A percentile compares a stretch with the other conserved stretches of the same genome.
These are phyloP conservation scores for Cyclotella sp. DNA, from an alignment of 108 stramenopile species.

Conservation along the genomic window DNA sequence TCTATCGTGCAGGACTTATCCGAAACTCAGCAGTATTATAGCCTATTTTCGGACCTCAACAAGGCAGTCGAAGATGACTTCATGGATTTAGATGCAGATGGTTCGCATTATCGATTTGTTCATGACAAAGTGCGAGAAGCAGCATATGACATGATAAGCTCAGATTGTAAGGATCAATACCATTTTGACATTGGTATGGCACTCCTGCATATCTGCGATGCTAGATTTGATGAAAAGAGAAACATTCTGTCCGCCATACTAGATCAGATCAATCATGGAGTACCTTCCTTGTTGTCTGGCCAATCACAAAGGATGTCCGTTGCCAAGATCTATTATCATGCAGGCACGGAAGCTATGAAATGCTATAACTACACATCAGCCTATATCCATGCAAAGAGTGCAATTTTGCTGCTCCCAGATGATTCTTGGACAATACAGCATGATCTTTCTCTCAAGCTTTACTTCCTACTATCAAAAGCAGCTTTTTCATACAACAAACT, in stretches of 20 bases:
- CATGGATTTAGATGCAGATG: slow-evolving; percentile 25
- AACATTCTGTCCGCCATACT: neutral
- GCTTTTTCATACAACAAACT: slow-evolving; percentile 2
- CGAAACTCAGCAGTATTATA: neutral
- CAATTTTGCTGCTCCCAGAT: neutral
- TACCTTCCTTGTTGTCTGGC: neutral
- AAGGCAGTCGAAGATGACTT: slow-evolving; percentile 26
- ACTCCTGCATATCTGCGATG: neutral
- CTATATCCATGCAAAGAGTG: neutral
- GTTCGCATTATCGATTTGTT: slow-evolving; percentile 36
- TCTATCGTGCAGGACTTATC: slow-evolving; percentile 5
- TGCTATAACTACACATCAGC: neutral
- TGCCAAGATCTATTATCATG: slow-evolving; percentile 10
- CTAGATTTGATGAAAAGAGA: neutral
- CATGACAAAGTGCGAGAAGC: slow-evolving; percentile 67
- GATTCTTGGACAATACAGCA: slow-evolving; percentile 8
- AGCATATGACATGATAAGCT: slow-evolving; percentile 39
- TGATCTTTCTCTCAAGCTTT: neutral
- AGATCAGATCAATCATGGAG: slow-evolving; percentile 13
- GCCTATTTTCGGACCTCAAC: neutral
- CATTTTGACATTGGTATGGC: too few relatives aligned
- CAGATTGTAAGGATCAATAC: neutral
- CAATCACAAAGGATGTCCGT: neutral
- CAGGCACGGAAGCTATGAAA: slow-evolving; percentile 3
- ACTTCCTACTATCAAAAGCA: neutral